These are phyloP conservation scores for Dichomitus squalens DNA, from an alignment of 1,284 basidiomycete genomes.

Conservation along the genomic window DNA sequence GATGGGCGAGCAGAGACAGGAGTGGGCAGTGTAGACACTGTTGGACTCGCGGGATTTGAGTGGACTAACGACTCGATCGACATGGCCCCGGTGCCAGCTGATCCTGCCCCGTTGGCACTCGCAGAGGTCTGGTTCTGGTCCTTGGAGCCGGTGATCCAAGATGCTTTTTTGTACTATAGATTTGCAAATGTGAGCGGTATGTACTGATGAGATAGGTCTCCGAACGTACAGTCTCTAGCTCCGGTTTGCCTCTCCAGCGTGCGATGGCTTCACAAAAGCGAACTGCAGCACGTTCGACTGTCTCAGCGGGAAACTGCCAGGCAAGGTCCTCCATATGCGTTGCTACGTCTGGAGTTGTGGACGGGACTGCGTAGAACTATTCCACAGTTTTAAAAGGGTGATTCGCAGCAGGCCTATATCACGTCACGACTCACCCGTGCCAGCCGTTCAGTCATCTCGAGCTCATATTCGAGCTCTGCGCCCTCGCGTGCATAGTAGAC, in stretches of 20 bases:
- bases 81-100: constrained; percentile 43
- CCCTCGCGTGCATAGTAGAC: constrained; percentile 35
- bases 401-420: neutral
- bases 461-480: constrained; percentile 65
- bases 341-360: constrained; percentile 67
- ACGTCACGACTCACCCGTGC: constrained; percentile 51
- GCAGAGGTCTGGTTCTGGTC: constrained; percentile 17
- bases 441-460: constrained; percentile 68
- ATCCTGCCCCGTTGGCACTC: constrained; percentile 1
- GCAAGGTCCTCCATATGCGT: constrained; percentile 81
- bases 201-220: constrained; percentile 4
- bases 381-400: neutral
- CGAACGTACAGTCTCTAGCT: constrained; percentile 70
- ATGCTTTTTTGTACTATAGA: constrained; percentile 56
- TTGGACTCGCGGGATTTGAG: constrained; percentile 60
- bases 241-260: constrained; percentile 79
- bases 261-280: constrained; percentile 79
- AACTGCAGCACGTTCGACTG: constrained; percentile 75
- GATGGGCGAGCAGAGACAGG: constrained; percentile 21
- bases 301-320: constrained; percentile 77
- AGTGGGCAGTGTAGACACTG: constrained; percentile 26
- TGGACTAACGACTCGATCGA: constrained; percentile 65
- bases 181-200: neutral
- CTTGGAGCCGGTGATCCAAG: constrained; percentile 31
- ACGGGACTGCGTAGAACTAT: constrained; percentile 75